Base-by-base conservation (phyloP, 2,329 filamentous ascomycete species). In the Colletotrichum abscissum region DNA sequence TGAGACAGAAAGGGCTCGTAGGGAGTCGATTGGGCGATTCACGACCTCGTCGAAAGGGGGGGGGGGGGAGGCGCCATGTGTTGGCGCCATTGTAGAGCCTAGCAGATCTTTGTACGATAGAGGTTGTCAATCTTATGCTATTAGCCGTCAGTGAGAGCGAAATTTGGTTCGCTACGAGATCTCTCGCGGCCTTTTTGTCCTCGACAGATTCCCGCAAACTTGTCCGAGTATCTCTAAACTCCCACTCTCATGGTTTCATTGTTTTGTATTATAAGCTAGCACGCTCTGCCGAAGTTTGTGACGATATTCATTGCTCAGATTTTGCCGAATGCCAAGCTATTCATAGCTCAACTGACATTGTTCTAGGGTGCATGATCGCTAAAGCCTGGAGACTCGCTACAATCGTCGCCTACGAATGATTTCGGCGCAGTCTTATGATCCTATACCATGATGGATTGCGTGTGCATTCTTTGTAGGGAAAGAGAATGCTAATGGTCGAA, bases 51-150 rank as follows among this genome's bases (percentile, higher is more conserved):
- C 22, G 26, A 54, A 24, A 4, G 22, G 24, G 24, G 24, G 24
- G 55, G n/a, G 42, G 38, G 38, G 9, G 16, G 16, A 19, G 63
- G 33, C 22, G 55, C 54, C 46, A 19, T 38, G 19, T 46, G 33
- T 26, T 42, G 42, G 12, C 35, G 22, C 33, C 33, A 35, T 30
- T 24, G 46, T 26, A 54, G 56, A 38, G 14, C 24, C 62, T 19
- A 35, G 67, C 28, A 46, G 62, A 52, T 57, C 46, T 65, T 57
- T 70, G 67, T 70, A 65, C 71, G 55, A 65, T 56, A 26, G 26
- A 28, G 52, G 22, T 26, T 57, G 35, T 55, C n/a, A 58, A 56
- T 64, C 46, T n/a, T 33, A 60, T 55, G 56, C 52, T 66, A 33
- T 33, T 62, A 56, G 49, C 56, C 67, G 63, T 16, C n/a, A 52